Percentiles rank a stretch among this genome's conserved stretches.
Conservation (phyloP, 441 rosid genomes). For the Bocquillonia castaneifolia region DNA sequence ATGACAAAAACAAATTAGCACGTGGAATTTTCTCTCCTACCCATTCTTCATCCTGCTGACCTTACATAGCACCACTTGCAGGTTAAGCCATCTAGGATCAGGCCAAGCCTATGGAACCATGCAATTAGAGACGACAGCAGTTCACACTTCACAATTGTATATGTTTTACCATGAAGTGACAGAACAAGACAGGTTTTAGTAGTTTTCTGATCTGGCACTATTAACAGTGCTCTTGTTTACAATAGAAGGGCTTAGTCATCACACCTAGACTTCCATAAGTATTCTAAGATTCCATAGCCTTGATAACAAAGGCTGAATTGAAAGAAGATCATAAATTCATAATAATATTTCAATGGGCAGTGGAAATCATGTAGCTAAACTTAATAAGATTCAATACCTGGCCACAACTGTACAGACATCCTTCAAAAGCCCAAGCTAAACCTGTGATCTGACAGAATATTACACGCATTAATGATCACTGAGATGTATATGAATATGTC, state of each 20-base stretch:
- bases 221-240: neutral
- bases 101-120: neutral
- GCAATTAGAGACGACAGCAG: neutral
- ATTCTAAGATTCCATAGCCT: neutral
- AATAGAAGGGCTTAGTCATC: neutral
- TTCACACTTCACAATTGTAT: neutral
- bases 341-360: neutral
- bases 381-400: slow-evolving; percentile 50
- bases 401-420: slow-evolving; percentile 81
- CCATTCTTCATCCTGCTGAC: neutral
- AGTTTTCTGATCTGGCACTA: neutral
- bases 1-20: neutral
- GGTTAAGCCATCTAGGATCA: neutral
- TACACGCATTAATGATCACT: slow-evolving; percentile 23
- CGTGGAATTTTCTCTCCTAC: neutral
- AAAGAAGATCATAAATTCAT: neutral
- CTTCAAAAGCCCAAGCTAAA: slow-evolving; percentile 83
- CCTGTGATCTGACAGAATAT: slow-evolving; percentile 68
- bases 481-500: slow-evolving; percentile 13
- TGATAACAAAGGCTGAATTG: neutral
- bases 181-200: neutral
- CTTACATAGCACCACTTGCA: neutral
- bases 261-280: neutral
- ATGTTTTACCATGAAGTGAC: neutral
- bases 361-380: slow-evolving; percentile 15